Base-by-base conservation (phyloP, 805 yeast genomes). In the Debaryomyces prosopidis region DNA sequence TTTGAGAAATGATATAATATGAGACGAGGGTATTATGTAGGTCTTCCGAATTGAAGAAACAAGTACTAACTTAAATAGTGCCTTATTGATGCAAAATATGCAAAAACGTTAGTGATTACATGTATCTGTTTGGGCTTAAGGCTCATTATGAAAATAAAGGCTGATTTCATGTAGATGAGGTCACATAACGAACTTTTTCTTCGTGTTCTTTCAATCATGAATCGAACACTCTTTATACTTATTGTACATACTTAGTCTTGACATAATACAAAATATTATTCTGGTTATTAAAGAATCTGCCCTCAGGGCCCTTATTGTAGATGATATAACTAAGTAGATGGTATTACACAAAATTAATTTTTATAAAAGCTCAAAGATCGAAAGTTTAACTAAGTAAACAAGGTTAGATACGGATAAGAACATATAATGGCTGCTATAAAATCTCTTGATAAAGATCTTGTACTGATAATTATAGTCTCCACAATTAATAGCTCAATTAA, bases 41-140 rank as follows among this genome's bases (percentile, higher is more conserved):
- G 2, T 23, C 9, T 23, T 23, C 26, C 6, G 26, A n/a, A n/a
- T n/a, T n/a, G n/a, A n/a, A 23, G 26, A 30, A 17, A 39, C 39
- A 26, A 7, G 31, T 63, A 65, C 68, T 65, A 65, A 63, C 69
- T n/a, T 30, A 31, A 10, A 20, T 47, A 68, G 72, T 52, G 87
- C 87, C 47, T 71, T 84, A 53, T 72, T 87, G 75, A 84, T 86
- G 77, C 88, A 87, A 67, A 84, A 81, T 70, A 72, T 84, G 76
- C 63, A 58, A 51, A 58, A 53, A 37, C 58, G 58, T 52, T 58
- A 50, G 47, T 20, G 33, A 27, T 40, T 19, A 10, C 16, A 27
- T 35, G 19, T 20, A 28, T 30, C 11, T 30, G 14, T 30, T 30
- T 30, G 33, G 16, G 33, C 33, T 5, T 36, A 27, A 30, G 35